A percentile compares a stretch with the other conserved stretches of the same genome.
Evolutionary conservation across 495 filamentous ascomycete genomes (phyloP).

Genomic region (Filosporella fistucella): DNA sequence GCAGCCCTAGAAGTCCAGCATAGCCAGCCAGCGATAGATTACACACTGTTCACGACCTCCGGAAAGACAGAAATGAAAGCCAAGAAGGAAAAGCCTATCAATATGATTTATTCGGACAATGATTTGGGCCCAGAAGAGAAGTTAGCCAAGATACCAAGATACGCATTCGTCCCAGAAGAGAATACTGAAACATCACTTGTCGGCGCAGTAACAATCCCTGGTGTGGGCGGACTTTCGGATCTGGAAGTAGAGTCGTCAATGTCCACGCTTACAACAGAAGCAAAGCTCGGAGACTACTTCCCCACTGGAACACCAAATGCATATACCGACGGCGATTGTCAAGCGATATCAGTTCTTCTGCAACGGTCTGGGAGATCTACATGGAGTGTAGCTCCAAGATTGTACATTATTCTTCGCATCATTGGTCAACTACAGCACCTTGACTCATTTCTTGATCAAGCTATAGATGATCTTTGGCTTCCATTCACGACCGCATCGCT

Average conservation of each 20-base stretch:
- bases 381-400: slow-evolving; percentile 6
- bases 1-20: too few species aligned
- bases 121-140: slow-evolving; percentile 82
- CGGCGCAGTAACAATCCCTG: slow-evolving; percentile 16
- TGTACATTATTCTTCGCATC: slow-evolving; percentile 13
- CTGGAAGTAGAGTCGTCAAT: too few species aligned
- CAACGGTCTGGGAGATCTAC: not conserved
- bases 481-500: slow-evolving; percentile 2
- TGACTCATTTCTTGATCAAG: slow-evolving; percentile 6
- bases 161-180: slow-evolving; percentile 59
- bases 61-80: slow-evolving; percentile 64
- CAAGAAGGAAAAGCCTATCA: slow-evolving; percentile 68
- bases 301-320: not conserved
- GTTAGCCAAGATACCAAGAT: slow-evolving; percentile 73
- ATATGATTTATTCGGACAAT: slow-evolving; percentile 75
- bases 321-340: slow-evolving; percentile 6
- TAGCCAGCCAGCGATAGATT: too few species aligned
- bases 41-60: too few species aligned
- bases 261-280: too few species aligned
- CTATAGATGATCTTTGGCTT: slow-evolving; percentile 9
- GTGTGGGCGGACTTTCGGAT: too few species aligned
- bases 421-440: slow-evolving; percentile 7
- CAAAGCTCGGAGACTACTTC: not conserved
- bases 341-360: slow-evolving; percentile 1
- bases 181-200: slow-evolving; percentile 28